Evolutionary conservation across 495 filamentous ascomycete species (phyloP).

Genomic region (Xylaria intraflava): DNA sequence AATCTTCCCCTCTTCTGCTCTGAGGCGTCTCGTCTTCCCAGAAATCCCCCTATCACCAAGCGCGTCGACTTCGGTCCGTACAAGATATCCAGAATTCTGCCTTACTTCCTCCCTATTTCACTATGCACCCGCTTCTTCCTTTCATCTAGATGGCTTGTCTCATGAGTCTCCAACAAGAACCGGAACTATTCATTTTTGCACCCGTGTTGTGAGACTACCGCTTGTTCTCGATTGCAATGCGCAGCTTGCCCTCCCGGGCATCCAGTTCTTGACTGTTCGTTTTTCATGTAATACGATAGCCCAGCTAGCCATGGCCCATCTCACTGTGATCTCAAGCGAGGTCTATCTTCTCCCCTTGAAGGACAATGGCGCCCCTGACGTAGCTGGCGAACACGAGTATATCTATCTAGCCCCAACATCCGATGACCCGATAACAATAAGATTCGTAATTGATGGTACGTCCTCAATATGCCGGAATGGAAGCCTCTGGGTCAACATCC

Average conservation of each 20-base stretch:
- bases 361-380: conserved; percentile 86
- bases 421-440: conserved; percentile 63
- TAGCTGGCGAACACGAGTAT: conserved; percentile 81
- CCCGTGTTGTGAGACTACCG: neutral
- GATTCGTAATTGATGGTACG: conserved; percentile 91
- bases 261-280: neutral
- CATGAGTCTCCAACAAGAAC: neutral
- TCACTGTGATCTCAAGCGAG: conserved; percentile 51
- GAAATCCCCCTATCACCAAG: too few species aligned
- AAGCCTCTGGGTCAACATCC: conserved; percentile 93
- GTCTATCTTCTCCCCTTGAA: conserved; percentile 84
- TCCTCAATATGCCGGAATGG: conserved; percentile 93
- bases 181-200: neutral
- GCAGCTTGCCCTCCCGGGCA: neutral
- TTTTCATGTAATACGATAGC: neutral
- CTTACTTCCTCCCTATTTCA: too few species aligned
- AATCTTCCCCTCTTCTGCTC: too few species aligned
- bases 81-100: too few species aligned
- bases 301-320: conserved; percentile 36
- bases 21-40: too few species aligned
- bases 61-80: too few species aligned
- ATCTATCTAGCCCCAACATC: conserved; percentile 80
- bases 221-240: neutral
- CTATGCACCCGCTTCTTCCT: neutral
- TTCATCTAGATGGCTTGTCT: neutral